A percentile compares a stretch with the other conserved stretches of the same genome.
These are phyloP conservation scores for Aspergillus glaucus DNA, from an alignment of 2,329 filamentous ascomycete species.

Conservation along the genomic window DNA sequence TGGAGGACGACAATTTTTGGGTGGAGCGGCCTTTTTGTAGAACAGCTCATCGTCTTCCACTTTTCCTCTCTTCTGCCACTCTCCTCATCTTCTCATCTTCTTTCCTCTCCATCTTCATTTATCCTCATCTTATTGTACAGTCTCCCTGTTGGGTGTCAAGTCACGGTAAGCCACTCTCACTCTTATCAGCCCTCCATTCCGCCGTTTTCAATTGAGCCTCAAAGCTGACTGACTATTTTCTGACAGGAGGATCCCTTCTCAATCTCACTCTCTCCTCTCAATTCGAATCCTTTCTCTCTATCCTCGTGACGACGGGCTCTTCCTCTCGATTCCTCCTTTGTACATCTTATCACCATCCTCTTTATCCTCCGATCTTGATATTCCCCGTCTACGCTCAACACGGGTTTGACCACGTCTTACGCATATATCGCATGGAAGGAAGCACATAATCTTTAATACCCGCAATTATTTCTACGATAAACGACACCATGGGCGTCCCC, in stretches of 20 bases:
- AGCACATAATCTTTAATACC: slow-evolving; percentile 21
- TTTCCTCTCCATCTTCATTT: too few species aligned
- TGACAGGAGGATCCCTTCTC: not conserved
- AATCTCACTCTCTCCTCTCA: not conserved
- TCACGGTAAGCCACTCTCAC: too few species aligned
- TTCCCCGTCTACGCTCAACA: not conserved
- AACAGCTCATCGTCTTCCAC: too few species aligned
- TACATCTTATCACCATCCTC: not conserved
- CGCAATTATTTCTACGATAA: not conserved
- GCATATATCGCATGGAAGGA: slow-evolving; percentile 9
- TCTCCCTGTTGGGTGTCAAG: too few species aligned
- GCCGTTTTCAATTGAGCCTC: not conserved
- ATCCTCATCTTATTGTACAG: too few species aligned
- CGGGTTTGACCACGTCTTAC: not conserved
- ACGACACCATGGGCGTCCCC: slow-evolving; percentile 33
- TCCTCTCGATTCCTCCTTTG: not conserved
- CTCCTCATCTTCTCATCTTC: too few species aligned
- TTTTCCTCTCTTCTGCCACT: too few species aligned
- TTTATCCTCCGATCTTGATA: not conserved
- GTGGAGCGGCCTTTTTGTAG: too few species aligned
- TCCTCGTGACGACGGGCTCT: not conserved
- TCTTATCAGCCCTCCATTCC: not conserved
- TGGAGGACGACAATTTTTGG: too few species aligned
- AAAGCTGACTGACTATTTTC: not conserved
- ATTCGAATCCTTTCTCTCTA: not conserved